phyloP scores from a whole-genome alignment of 2,329 filamentous ascomycete genomes.

The Colletotrichum theobromicola region DNA sequence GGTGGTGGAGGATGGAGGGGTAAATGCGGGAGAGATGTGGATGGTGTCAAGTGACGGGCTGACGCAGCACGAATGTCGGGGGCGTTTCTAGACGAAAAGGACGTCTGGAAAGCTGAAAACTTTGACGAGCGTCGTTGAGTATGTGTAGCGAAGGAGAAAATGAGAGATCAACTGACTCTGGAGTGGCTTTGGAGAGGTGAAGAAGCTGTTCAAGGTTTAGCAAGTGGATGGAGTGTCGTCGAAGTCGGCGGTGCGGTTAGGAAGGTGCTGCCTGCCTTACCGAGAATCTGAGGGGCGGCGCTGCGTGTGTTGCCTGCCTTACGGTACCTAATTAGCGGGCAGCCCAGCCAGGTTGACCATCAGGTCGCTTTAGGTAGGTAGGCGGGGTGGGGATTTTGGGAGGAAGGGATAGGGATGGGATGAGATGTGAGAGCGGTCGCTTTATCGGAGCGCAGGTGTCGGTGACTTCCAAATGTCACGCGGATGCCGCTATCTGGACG shows the following conservation, averaged over 20 bases:
- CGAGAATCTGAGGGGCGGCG: not conserved
- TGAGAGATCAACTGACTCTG: constrained; percentile 8
- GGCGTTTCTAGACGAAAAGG: not conserved
- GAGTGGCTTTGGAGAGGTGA: not conserved
- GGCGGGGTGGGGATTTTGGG: constrained; percentile 10
- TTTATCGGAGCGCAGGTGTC: constrained; percentile 12
- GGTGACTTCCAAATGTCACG: constrained; percentile 14
- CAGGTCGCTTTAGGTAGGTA: not conserved
- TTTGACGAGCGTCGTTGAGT: not conserved
- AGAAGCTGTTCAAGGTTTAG: not conserved
- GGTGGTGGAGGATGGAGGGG: constrained; percentile 19
- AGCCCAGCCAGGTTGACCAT: not conserved
- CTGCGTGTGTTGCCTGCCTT: not conserved
- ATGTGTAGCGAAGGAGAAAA: not conserved
- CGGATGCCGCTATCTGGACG: constrained; percentile 13
- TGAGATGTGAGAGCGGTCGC: constrained; percentile 5
- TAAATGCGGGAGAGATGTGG: constrained; percentile 18
- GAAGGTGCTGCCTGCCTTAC: not conserved
- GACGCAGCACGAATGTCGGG: not conserved
- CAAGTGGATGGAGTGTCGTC: not conserved
- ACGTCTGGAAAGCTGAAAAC: not conserved
- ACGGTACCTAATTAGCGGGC: not conserved
- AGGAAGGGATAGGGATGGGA: constrained; percentile 2
- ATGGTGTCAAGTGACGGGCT: constrained; percentile 7
- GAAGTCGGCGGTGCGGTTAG: not conserved